Base-by-base conservation (phyloP, 257 asterid genomes). In the Fraxinus pennsylvanica region DNA sequence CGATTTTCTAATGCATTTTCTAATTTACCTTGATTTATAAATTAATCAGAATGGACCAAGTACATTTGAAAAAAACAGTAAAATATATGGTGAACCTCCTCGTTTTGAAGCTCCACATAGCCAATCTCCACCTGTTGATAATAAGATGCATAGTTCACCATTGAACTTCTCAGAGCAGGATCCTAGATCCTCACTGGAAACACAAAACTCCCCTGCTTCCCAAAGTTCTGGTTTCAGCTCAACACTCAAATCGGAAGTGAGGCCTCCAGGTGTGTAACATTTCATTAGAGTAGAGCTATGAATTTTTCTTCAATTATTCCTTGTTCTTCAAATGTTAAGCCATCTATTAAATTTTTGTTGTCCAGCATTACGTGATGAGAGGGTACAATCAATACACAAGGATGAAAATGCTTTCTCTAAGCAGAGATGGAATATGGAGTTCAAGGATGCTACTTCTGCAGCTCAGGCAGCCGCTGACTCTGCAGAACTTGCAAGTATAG, bases 391-490 rank as follows among this genome's bases (percentile, higher is more conserved):
- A 73, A 75, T 57, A 81, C 84, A 87, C 71, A 87, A 72, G 68
- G 85, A 83, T 84, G 80, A 43, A 27, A 82, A 81, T 72, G 50
- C 74, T 21, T 81, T 68, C 84, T 81, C 86, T 73, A 83, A 84
- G 69, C 86, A 85, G 78, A 83, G 69, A 82, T 89, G 96, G 96
- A 84, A 84, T 67, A 82, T 90, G 91, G 96, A 92, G 76, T 96
- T 91, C 82, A 96, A 92, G 89, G 98, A 96, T 84, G 98, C 98
- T 69, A 76, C 91, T 50, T 83, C 97, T 80, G 97, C 99, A 9
- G 97, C 98, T 85, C 93, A 83, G 83, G 96, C 92, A n/a, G 99
- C 99, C 47, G 97, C 97, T 27, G 98, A 90, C 84, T 87, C 97
- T 85, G 97, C 99, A 71, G 97, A 90, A 81, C 91, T 50, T 27